A percentile compares a stretch with the other conserved stretches of the same genome.
phyloP scores from a whole-genome alignment of 225 moss, liverwort and hornwort genomes.

The Sphagnum contortum region DNA sequence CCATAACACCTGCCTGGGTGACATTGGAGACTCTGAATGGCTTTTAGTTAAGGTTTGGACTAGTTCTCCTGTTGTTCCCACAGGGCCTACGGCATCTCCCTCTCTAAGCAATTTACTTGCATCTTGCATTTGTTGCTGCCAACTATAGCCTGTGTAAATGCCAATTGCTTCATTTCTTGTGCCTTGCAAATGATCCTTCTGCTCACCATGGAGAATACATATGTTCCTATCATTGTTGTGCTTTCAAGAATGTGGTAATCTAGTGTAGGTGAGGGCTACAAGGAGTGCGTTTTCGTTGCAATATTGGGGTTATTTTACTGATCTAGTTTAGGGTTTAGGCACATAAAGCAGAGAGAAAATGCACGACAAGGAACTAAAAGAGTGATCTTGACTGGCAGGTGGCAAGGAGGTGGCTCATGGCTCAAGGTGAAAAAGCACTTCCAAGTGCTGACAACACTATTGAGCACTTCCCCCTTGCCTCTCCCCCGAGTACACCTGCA shows the following conservation, averaged over 20 bases:
- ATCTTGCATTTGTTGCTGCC: too few species aligned
- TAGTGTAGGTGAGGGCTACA: too few species aligned
- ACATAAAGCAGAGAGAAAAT: too few species aligned
- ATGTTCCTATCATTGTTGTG: neutral
- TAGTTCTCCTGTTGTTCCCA: neutral
- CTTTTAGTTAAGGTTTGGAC: constrained; percentile 66
- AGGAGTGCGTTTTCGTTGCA: too few species aligned
- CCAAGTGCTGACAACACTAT: constrained; percentile 52
- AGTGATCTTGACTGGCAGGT: constrained; percentile 15
- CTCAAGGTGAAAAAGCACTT: constrained; percentile 64
- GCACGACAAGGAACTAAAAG: too few species aligned
- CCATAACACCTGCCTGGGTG: constrained; percentile 60
- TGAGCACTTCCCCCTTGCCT: constrained; percentile 37
- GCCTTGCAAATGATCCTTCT: neutral
- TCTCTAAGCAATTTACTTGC: neutral
- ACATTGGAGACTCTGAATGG: constrained; percentile 89
- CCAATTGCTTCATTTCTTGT: neutral
- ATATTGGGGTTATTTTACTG: too few species aligned
- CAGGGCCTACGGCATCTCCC: neutral
- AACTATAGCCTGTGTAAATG: too few species aligned
- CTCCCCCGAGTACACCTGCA: constrained; percentile 76
- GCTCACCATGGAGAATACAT: neutral
- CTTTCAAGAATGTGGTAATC: too few species aligned
- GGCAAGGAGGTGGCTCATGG: constrained; percentile 81
- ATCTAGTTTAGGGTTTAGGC: too few species aligned